These are phyloP conservation scores for Tolypocladium capitatum DNA, from an alignment of 2,329 filamentous ascomycete species.

Conservation along the genomic window DNA sequence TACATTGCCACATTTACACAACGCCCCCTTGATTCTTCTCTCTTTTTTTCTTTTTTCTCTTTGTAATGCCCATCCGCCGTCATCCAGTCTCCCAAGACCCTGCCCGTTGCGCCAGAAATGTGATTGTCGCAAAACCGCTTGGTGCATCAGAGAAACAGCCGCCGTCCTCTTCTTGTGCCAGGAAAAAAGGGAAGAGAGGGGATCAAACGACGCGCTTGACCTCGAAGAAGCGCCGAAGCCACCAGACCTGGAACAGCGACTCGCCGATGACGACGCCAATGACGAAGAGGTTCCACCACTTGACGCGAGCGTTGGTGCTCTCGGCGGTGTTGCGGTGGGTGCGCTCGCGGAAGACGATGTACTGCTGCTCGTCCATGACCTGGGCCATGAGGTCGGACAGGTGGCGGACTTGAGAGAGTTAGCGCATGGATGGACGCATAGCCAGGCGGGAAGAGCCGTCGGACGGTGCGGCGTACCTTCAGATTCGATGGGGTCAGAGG, in stretches of 20 bases:
- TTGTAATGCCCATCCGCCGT: constrained; percentile 1
- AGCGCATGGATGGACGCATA: neutral
- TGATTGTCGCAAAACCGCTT: neutral
- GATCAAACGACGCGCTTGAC: constrained; percentile 52
- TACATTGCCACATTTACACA: constrained; percentile 3
- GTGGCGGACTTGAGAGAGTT: constrained; percentile 48
- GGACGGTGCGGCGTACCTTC: constrained; percentile 49
- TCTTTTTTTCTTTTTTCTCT: neutral
- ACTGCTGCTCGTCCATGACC: constrained; percentile 95
- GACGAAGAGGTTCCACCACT: constrained; percentile 99
- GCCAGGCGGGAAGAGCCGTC: neutral
- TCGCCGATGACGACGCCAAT: constrained; percentile 78
- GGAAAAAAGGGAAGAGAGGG: neutral
- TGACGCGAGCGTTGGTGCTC: constrained; percentile 92
- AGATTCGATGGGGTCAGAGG: constrained; percentile 75
- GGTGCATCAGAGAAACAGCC: constrained; percentile 1
- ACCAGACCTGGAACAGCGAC: constrained; percentile 98
- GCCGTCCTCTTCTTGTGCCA: neutral
- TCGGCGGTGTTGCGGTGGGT: constrained; percentile 97
- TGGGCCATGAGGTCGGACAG: constrained; percentile 77
- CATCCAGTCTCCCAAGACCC: constrained; percentile 1
- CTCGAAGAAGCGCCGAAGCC: constrained; percentile 97
- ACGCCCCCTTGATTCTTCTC: neutral
- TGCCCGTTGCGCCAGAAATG: constrained; percentile 2
- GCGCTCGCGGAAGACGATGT: constrained; percentile 89